Percentiles rank a stretch among this genome's conserved stretches.
phyloP scores from a whole-genome alignment of 371 early-diverging fungal genomes.

The Parasitella parasitica region DNA sequence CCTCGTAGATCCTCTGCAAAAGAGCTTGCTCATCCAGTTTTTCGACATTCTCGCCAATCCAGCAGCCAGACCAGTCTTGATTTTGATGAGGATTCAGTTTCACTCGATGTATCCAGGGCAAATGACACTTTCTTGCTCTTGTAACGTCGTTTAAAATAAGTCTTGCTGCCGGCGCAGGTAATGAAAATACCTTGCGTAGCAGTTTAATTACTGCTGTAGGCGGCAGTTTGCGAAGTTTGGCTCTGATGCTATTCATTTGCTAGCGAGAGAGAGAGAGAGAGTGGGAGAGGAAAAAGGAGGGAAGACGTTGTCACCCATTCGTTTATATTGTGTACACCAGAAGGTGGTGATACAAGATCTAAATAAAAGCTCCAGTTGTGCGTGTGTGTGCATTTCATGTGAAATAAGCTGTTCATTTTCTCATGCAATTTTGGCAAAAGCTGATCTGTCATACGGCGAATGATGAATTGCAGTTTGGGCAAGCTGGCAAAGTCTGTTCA shows the following conservation, averaged over 20 bases:
- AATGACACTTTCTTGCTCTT: constrained; percentile 39
- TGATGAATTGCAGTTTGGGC: no score
- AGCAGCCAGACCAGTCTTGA: constrained; percentile 49
- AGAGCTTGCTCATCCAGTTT: constrained; percentile 25
- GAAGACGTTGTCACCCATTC: not conserved
- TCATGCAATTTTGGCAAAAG: not conserved
- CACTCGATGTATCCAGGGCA: constrained; percentile 40
- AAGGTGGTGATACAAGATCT: not conserved
- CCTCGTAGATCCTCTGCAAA: constrained; percentile 29
- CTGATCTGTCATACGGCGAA: not conserved
- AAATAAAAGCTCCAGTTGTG: not conserved
- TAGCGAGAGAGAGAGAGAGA: not conserved
- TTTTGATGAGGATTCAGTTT: constrained; percentile 12
- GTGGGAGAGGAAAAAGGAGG: not conserved
- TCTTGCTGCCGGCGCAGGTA: constrained; percentile 51
- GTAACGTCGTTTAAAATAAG: constrained; percentile 45
- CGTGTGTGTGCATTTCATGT: not conserved
- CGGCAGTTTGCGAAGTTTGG: constrained; percentile 35
- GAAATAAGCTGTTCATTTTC: not conserved
- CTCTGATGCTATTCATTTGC: constrained; percentile 31
- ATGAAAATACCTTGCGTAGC: constrained; percentile 37
- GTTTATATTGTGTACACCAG: not conserved
- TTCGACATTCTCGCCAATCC: constrained; percentile 47
- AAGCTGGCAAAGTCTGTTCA: no score
- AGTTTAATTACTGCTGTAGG: constrained; percentile 40